Base-by-base conservation (phyloP, 2,329 filamentous ascomycete genomes). In the Annulohypoxylon truncatum region DNA sequence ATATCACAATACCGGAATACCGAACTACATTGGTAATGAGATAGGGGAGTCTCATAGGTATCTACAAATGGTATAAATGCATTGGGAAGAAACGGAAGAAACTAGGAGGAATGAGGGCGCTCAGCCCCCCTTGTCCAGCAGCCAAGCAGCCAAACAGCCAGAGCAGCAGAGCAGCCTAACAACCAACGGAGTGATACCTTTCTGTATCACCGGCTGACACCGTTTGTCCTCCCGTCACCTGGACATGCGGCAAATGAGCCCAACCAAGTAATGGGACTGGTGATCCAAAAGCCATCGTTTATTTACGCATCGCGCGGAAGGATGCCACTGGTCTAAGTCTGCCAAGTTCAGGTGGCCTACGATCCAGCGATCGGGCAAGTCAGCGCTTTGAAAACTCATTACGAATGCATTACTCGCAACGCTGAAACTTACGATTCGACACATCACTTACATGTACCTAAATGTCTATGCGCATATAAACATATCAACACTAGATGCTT, bases 221-320 rank as follows among this genome's bases (percentile, higher is more conserved):
- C 68, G 57, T 64, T 57, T 65, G 57, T 50, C 61, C 61, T 63
- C 51, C 31, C 54, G 57, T 63, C 69, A 64, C 38, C 38, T 42
- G 38, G 38, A 18, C 44, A 48, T 63, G 62, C 60, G 61, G 58
- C 53, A 66, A 61, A 64, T 70, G 48, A 69, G 55, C 56, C 69
- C 58, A 71, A 68, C 51, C 42, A 52, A 68, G 64, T 50, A 70
- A 70, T 61, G 44, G 50, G 56, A 50, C 57, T 59, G 68, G 61
- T 68, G 69, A 70, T 70, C 65, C 51, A 44, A 57, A 62, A 52
- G 9, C 53, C 56, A 18, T 47, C 35, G 35, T 31, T 55, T 56
- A 57, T 64, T 55, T 62, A 56, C 51, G 51, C 55, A 60, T 57
- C 47, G 54, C 46, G 51, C 56, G 61, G 64, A 47, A 50, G 22